phyloP scores from a whole-genome alignment of 129 eudicot species.

The Chrysanthemum seticuspe region DNA sequence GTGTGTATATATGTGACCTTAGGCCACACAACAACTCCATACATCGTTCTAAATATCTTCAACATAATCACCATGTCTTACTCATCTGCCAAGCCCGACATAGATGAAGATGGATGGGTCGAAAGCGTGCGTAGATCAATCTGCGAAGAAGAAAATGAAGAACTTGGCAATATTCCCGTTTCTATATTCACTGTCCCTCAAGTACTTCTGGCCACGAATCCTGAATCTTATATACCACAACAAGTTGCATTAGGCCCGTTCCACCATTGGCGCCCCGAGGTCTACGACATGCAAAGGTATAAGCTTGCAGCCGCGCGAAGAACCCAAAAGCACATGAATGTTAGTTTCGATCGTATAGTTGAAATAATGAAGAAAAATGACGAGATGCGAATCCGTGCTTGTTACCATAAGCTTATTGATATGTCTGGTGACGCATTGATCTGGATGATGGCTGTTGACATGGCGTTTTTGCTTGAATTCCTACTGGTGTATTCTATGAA shows the following conservation, averaged over 20 bases:
- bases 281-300: slow-evolving; percentile 34
- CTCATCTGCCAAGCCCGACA: background rate
- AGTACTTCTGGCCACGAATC: slow-evolving; percentile 38
- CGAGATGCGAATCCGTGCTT: slow-evolving; percentile 46
- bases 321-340: slow-evolving; percentile 15
- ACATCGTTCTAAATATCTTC: slow-evolving; percentile 11
- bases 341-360: slow-evolving; percentile 35
- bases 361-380: slow-evolving; percentile 17
- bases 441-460: slow-evolving; percentile 70
- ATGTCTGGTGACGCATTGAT: slow-evolving; percentile 44
- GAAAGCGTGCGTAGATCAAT: slow-evolving; percentile 32
- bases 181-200: slow-evolving; percentile 60
- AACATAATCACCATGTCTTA: background rate
- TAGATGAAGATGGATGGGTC: slow-evolving; percentile 1
- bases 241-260: slow-evolving; percentile 64
- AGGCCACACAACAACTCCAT: background rate
- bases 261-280: slow-evolving; percentile 47
- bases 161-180: slow-evolving; percentile 36
- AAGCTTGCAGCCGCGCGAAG: slow-evolving; percentile 44
- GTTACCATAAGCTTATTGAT: slow-evolving; percentile 53
- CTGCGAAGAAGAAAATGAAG: slow-evolving; percentile 35
- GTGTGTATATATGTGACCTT: background rate
- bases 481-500: slow-evolving; percentile 38
- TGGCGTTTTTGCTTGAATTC: slow-evolving; percentile 50
- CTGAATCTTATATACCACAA: slow-evolving; percentile 56